Evolutionary conservation across 2,329 filamentous ascomycete species (phyloP), one percentile per base, ranked within the genome.

Genomic region (Sordariomycetes sp.): DNA sequence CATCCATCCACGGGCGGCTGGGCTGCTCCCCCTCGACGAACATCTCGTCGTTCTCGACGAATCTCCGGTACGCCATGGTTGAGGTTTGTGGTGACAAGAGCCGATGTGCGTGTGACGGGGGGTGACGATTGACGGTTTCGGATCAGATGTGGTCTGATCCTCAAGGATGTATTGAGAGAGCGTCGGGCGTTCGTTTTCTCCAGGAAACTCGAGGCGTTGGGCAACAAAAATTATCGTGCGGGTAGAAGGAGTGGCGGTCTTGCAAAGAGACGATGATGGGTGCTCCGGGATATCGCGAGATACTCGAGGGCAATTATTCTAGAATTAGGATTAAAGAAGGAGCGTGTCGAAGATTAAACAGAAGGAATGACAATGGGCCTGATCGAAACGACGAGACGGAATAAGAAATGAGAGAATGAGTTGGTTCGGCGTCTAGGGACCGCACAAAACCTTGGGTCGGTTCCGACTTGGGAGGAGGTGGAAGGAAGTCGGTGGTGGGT

Each of bases 301-400:
- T 56, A 56, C 24, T 50, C 51, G 57, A 54, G 54, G n/a, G 35
- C 57, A 54, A 56, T 59, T 56, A 54, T 60, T 61, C 52, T 59
- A 58, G 58, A 59, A 63, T 62, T 62, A 63, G 59, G 59, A 62
- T 62, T 62, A 61, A 62, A 36, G 58, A 62, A 60, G 53, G 62
- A 62, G 60, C 56, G 61, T 62, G 58, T 59, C 58, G 55, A 53
- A 63, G 17, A 69, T 64, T 66, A 70, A 68, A 62, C 54, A 65
- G 74, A 82, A 82, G 70, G 78, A 82, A 75, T 78, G 79, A 78
- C 76, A 67, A 70, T 76, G 76, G 76, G 74, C 73, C 72, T 71
- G 69, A 70, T 68, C 63, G 68, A 69, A 69, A 72, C 72, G 71
- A 69, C 64, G 62, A 64, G 63, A 67, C 69, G 65, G 60, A 61